phyloP scores from a whole-genome alignment of 768 basidiomycete genomes.

The Lactarius evosmus region DNA sequence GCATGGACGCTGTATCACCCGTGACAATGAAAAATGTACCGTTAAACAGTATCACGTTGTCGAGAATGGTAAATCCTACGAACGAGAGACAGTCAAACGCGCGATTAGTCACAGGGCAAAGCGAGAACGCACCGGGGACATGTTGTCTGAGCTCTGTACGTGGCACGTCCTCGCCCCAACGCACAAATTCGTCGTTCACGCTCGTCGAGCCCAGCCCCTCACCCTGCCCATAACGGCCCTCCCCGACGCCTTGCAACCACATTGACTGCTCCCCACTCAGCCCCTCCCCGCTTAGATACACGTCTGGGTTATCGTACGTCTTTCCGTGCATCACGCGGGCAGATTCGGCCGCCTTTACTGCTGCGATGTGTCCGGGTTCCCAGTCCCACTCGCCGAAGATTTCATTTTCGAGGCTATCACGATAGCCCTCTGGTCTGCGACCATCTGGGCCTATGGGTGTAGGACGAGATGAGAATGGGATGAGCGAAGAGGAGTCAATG shows the following conservation, averaged over 20 bases:
- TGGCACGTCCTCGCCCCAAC: constrained; percentile 58
- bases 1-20: constrained; percentile 60
- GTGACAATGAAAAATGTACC: constrained; percentile 73
- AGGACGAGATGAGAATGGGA: background rate
- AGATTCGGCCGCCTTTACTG: constrained; percentile 47
- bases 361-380: constrained; percentile 57
- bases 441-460: constrained; percentile 45
- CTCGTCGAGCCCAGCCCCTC: constrained; percentile 32
- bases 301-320: constrained; percentile 27
- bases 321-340: constrained; percentile 40
- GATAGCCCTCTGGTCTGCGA: constrained; percentile 48
- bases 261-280: constrained; percentile 30
- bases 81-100: background rate
- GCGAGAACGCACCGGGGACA: constrained; percentile 50
- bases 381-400: constrained; percentile 71
- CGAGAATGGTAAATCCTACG: constrained; percentile 78
- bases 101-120: background rate
- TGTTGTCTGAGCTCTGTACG: constrained; percentile 57
- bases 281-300: constrained; percentile 45
- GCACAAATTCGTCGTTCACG: constrained; percentile 52
- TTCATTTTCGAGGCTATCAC: constrained; percentile 55
- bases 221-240: constrained; percentile 28
- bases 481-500: constrained; percentile 26
- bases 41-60: constrained; percentile 74
- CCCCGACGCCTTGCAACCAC: constrained; percentile 29